These are phyloP conservation scores for Hevea brasiliensis DNA, from an alignment of 345 rosid genomes.

Conservation along the genomic window DNA sequence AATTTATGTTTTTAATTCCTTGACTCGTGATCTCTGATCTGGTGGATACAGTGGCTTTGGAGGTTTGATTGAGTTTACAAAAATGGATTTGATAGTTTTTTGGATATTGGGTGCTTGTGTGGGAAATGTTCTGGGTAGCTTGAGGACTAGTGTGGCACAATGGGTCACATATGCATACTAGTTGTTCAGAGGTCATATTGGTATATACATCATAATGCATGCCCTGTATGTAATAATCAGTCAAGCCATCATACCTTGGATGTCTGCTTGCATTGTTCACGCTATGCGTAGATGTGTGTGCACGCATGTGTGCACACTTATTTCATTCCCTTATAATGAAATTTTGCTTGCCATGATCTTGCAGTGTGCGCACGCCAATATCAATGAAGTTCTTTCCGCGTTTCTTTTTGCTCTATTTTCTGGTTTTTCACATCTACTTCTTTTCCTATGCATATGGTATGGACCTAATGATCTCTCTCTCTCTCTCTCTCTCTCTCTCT, in stretches of 20 bases:
- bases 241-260: background rate
- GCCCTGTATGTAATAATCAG: background rate
- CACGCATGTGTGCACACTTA: background rate
- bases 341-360: constrained; percentile 18
- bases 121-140: background rate
- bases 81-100: background rate
- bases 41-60: background rate
- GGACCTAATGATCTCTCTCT: constrained; percentile 19
- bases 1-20: background rate
- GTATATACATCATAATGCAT: background rate
- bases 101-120: background rate
- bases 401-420: constrained; percentile 91
- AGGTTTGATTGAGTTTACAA: background rate
- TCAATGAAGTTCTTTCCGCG: constrained; percentile 99
- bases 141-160: too few species aligned
- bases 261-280: background rate
- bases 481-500: too few species aligned
- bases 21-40: background rate
- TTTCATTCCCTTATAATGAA: constrained; percentile 14
- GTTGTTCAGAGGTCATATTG: background rate
- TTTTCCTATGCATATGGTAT: constrained; percentile 92
- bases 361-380: constrained; percentile 97
- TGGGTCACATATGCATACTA: background rate
- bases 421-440: constrained; percentile 97
- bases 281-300: background rate